A percentile compares a stretch with the other conserved stretches of the same genome.
Conservation (phyloP, 257 asterid species). For the Petunia axillaris region DNA sequence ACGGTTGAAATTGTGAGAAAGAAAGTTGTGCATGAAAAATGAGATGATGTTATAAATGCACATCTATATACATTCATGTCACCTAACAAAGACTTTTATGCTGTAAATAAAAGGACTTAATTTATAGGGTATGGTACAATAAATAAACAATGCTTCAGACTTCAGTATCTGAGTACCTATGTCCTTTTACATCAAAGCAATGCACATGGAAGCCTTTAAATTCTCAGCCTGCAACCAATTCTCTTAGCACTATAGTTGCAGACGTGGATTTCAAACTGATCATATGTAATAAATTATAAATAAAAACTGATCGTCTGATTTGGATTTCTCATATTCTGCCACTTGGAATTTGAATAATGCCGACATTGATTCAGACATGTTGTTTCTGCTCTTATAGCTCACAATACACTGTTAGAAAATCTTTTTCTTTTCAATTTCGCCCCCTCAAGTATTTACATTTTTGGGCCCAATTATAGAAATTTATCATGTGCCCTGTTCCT, state of each 20-base stretch:
- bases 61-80: neutral
- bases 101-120: neutral
- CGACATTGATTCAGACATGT: neutral
- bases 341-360: neutral
- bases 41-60: neutral
- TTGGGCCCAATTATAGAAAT: constrained; percentile 18
- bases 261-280: neutral
- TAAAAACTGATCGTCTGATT: neutral
- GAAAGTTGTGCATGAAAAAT: neutral
- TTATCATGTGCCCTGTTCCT: constrained; percentile 12
- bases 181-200: neutral
- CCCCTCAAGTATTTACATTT: neutral
- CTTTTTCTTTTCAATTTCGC: neutral
- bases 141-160: neutral
- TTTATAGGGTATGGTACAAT: neutral
- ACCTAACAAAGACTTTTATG: neutral
- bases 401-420: neutral
- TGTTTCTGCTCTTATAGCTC: neutral
- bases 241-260: neutral
- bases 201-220: constrained; percentile 15
- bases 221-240: neutral
- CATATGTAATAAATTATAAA: neutral
- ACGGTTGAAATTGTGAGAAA: neutral
- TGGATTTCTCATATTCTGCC: neutral
- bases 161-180: neutral